Evolutionary conservation across 768 basidiomycete genomes (phyloP), one percentile per base, ranked within the genome.

Genomic region (Butyriboletus loyo): DNA sequence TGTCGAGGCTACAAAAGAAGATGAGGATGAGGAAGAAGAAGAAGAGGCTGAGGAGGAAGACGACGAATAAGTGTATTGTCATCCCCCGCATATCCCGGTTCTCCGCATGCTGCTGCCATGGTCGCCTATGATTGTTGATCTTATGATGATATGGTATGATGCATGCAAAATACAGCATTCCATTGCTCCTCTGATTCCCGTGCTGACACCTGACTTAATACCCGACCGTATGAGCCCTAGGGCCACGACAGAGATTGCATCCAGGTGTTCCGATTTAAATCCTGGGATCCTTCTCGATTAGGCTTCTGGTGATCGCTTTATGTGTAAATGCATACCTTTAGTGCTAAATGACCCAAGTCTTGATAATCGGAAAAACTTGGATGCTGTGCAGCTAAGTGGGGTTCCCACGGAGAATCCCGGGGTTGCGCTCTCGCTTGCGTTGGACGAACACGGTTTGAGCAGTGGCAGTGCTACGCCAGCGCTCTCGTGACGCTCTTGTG

Each of bases 1-100:
- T 11, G 85, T 92, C 44, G 89, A 92, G 73, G 81, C 85, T 49
- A 76, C 74, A 57, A 84, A 81, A 74, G 85, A 89, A 56, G 83
- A 86, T 13, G 88, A 84, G 49, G 82, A 82, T 0, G 89, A 89
- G 0, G 89, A 86, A 1, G 88, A 83, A 2, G 86, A 81, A 17
- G 86, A 78, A 19, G 85, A 81, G 32, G 85, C 74, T 32, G 84
- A 81, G 27, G 87, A 77, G 39, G 84, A 82, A 44, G 81, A 81
- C 0, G 67, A 69, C 10, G 67, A 69, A 59, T 71, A 53, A 69
- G 51, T 48, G 42, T 59, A 41, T 40, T 56, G 55, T 55, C 46
- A 46, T 36, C 50, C 35, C 51, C 48, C 44, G 53, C 59, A 54
- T 54, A 61, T 65, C 53, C 58, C 52, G 22, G 19, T 49, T 28